These are phyloP conservation scores for Stephanocyclus meneghinianus DNA, from an alignment of 352 stramenopile genomes.

Conservation along the genomic window DNA sequence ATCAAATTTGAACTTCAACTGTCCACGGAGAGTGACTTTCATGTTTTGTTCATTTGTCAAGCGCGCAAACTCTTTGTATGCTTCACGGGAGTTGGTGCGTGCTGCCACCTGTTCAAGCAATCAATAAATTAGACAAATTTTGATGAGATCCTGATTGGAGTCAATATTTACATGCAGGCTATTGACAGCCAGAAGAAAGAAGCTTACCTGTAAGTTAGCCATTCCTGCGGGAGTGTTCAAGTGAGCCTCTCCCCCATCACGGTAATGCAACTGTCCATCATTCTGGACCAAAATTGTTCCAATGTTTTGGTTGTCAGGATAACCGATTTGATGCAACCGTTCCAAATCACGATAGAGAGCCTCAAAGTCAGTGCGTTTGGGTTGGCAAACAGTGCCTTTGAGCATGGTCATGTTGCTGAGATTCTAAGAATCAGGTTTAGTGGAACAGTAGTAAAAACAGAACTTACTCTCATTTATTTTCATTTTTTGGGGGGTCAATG, in stretches of 20 bases:
- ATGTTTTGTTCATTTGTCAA: conserved; percentile 89
- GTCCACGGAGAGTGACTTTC: conserved; percentile 90
- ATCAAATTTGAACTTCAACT: conserved; percentile 93
- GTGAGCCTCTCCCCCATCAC: conserved; percentile 91
- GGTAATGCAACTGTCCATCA: conserved; percentile 93
- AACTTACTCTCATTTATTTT: no score
- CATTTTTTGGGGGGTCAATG: no score
- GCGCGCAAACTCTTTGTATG: conserved; percentile 90
- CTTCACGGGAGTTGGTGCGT: conserved; percentile 89
- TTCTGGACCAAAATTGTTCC: conserved; percentile 89
- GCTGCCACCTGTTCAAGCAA: conserved; percentile 71
- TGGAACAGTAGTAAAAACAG: no score
- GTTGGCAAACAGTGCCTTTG: no score
- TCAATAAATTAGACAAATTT: conserved; percentile 10
- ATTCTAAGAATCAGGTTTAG: no score
- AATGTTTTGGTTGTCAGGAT: conserved; percentile 74
- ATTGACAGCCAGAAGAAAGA: background rate
- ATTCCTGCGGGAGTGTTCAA: conserved; percentile 95
- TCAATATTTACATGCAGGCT: background rate
- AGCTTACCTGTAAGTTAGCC: conserved; percentile 88
- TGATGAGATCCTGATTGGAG: background rate
- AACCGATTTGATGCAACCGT: conserved; percentile 89
- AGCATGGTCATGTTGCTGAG: no score
- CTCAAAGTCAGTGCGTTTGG: conserved; percentile 88
- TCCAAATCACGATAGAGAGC: conserved; percentile 93